Evolutionary conservation across 345 rosid genomes (phyloP).

Genomic region (Eucalyptus polyanthemos): DNA sequence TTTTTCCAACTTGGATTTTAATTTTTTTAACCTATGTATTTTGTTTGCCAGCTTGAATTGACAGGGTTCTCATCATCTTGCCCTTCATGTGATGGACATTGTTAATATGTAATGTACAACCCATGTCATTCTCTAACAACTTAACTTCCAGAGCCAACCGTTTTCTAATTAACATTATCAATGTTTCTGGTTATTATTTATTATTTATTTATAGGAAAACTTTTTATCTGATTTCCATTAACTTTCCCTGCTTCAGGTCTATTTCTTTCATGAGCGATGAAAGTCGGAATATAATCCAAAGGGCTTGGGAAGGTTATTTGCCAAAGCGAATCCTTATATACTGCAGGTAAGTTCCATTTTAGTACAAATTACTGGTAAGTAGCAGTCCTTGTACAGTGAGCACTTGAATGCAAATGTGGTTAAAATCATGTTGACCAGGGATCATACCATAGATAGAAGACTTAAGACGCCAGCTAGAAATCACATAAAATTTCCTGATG

Average conservation of each 20-base stretch:
- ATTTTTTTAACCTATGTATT: not conserved
- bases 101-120: not conserved
- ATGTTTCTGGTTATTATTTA: not conserved
- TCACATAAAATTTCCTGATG: constrained; percentile 45
- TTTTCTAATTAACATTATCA: not conserved
- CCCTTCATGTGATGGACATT: not conserved
- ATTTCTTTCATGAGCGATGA: not conserved
- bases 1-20: not conserved
- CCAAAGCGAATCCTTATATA: constrained; percentile 49
- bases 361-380: not conserved
- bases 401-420: not conserved
- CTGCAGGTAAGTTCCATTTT: constrained; percentile 39
- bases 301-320: constrained; percentile 54
- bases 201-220: not conserved
- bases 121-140: not conserved
- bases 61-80: not conserved
- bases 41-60: not conserved
- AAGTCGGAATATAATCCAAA: not conserved
- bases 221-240: not conserved
- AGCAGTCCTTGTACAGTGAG: not conserved
- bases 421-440: constrained; percentile 22
- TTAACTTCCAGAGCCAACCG: not conserved
- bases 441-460: constrained; percentile 23
- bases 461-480: constrained; percentile 47
- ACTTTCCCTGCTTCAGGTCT: constrained; percentile 17